Evolutionary conservation across 1,139 yeast species (phyloP).

Genomic region (Scheffersomyces titani): DNA sequence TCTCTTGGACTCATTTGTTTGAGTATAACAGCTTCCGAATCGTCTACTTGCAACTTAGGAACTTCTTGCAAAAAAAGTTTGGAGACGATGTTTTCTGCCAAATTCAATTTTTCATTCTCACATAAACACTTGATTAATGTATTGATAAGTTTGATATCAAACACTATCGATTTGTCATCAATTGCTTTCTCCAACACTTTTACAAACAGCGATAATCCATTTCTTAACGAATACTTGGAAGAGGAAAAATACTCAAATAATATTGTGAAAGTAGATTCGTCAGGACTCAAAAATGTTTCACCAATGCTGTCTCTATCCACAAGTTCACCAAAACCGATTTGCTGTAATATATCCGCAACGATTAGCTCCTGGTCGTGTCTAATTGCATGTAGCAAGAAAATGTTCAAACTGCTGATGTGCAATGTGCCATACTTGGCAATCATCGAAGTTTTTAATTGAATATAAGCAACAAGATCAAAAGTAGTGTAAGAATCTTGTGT

Average conservation of each 20-base stretch:
- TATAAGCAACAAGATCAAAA: conserved; percentile 23
- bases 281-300: background rate
- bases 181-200: background rate
- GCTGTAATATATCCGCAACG: conserved; percentile 8
- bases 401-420: conserved; percentile 19
- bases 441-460: conserved; percentile 10
- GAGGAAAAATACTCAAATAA: conserved; percentile 6
- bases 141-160: conserved; percentile 22
- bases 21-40: conserved; percentile 13
- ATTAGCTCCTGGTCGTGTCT: conserved; percentile 20
- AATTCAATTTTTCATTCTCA: conserved; percentile 7
- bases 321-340: background rate
- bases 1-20: conserved; percentile 22
- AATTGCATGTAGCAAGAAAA: conserved; percentile 27
- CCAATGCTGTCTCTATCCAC: background rate
- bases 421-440: conserved; percentile 2
- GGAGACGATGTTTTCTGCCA: conserved; percentile 13
- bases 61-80: conserved; percentile 4
- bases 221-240: background rate
- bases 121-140: conserved; percentile 15
- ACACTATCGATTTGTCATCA: conserved; percentile 1
- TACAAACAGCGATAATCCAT: background rate
- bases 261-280: conserved; percentile 6
- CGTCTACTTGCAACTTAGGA: conserved; percentile 5
- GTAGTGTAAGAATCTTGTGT: conserved; percentile 5